Evolutionary conservation across 257 asterid species (phyloP).

Genomic region (Solanum ossicruentum): DNA sequence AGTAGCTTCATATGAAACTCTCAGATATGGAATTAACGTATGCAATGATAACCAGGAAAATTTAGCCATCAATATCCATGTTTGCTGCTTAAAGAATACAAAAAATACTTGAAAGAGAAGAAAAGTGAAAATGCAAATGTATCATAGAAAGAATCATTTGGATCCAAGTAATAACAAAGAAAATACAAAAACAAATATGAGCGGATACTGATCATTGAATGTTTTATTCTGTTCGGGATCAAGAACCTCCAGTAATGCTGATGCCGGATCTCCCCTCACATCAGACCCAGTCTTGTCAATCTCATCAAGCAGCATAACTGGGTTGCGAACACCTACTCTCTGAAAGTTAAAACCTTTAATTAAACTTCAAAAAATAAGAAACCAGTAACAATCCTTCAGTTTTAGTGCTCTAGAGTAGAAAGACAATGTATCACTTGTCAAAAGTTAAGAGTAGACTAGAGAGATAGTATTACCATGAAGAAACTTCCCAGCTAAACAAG

Average conservation of each 20-base stretch:
- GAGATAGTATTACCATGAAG: background rate
- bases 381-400: background rate
- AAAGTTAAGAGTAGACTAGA: background rate
- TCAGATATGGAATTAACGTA: background rate
- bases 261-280: conserved; percentile 98
- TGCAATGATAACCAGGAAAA: background rate
- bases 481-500: background rate
- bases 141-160: background rate
- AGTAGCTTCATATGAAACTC: background rate
- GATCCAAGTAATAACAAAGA: background rate
- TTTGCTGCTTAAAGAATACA: background rate
- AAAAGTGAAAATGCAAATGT: background rate
- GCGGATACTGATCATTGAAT: conserved; percentile 98
- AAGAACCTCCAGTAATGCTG: conserved; percentile 95
- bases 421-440: background rate
- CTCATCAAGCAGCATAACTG: conserved; percentile 98
- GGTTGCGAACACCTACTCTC: conserved; percentile 94
- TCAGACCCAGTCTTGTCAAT: conserved; percentile 98
- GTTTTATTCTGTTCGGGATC: conserved; percentile 97
- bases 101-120: background rate
- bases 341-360: conserved; percentile 9
- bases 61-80: background rate
- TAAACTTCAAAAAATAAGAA: background rate
- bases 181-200: conserved; percentile 5
- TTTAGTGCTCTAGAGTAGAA: background rate